phyloP scores from a whole-genome alignment of 805 yeast species.

The Candida fluviatilis region DNA sequence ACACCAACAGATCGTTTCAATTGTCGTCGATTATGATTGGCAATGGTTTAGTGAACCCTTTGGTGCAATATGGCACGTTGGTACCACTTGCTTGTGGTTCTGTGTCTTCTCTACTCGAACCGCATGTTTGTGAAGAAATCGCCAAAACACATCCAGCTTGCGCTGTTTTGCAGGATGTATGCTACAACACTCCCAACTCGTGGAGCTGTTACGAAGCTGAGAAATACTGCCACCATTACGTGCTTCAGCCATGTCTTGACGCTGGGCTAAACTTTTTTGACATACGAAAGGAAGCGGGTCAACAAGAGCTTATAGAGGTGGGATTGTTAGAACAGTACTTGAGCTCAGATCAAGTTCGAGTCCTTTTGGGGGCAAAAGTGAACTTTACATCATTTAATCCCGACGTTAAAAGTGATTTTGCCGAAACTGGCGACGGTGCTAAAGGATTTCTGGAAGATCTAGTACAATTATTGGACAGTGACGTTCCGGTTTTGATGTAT shows the following conservation, averaged over 20 bases:
- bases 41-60: constrained; percentile 85
- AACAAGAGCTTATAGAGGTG: constrained; percentile 36
- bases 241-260: constrained; percentile 73
- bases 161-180: constrained; percentile 63
- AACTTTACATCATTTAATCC: constrained; percentile 32
- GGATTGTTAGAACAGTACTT: constrained; percentile 46
- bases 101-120: constrained; percentile 74
- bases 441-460: constrained; percentile 60
- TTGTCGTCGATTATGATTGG: constrained; percentile 83
- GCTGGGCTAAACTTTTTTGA: constrained; percentile 95
- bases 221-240: constrained; percentile 80
- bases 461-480: constrained; percentile 38
- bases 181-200: constrained; percentile 70
- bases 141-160: constrained; percentile 64
- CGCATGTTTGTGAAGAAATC: constrained; percentile 66
- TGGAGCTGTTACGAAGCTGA: constrained; percentile 91
- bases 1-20: constrained; percentile 41
- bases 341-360: constrained; percentile 48
- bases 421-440: constrained; percentile 48
- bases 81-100: constrained; percentile 92
- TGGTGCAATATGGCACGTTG: constrained; percentile 71
- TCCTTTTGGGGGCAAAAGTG: too few species aligned
- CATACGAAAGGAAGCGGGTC: constrained; percentile 67
- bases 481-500: constrained; percentile 68
- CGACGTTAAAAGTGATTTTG: not conserved